Conservation (phyloP, 176 grass and related monocot species). For the Paspalum vaginatum region DNA sequence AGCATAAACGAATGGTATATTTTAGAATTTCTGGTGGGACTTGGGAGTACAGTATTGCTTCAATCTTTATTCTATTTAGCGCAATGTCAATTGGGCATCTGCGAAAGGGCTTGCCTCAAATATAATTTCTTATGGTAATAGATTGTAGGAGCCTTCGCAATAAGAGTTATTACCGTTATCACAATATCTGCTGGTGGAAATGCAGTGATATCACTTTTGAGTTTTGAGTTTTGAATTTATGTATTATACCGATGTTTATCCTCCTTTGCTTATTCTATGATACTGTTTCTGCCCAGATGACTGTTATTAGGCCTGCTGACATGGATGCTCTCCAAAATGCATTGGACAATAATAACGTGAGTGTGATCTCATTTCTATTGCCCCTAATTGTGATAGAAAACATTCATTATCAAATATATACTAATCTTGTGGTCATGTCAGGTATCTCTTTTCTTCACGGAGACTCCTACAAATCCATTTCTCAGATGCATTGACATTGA, state of each 20-base stretch:
- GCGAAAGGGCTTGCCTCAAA: not conserved
- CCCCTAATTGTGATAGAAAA: not conserved
- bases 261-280: slow-evolving; percentile 32
- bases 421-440: slow-evolving; percentile 42
- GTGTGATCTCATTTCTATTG: slow-evolving; percentile 5
- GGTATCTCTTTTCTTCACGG: slow-evolving; percentile 96
- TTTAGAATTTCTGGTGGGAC: not conserved
- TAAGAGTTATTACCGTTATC: not conserved
- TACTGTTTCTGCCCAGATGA: slow-evolving; percentile 64
- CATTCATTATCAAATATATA: slow-evolving; percentile 7
- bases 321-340: slow-evolving; percentile 77
- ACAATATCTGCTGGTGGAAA: not conserved
- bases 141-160: not conserved
- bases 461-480: slow-evolving; percentile 99
- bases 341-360: slow-evolving; percentile 86
- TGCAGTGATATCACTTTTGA: not conserved
- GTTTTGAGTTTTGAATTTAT: no score
- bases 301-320: slow-evolving; percentile 93
- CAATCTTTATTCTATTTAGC: not conserved
- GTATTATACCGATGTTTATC: slow-evolving; percentile 3
- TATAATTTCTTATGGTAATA: not conserved
- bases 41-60: not conserved
- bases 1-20: not conserved
- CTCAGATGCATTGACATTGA: slow-evolving; percentile 94
- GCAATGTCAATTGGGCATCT: not conserved